Evolutionary conservation across 108 stramenopile species (phyloP).

Genomic region (Cyclostephanos invisitatus): DNA sequence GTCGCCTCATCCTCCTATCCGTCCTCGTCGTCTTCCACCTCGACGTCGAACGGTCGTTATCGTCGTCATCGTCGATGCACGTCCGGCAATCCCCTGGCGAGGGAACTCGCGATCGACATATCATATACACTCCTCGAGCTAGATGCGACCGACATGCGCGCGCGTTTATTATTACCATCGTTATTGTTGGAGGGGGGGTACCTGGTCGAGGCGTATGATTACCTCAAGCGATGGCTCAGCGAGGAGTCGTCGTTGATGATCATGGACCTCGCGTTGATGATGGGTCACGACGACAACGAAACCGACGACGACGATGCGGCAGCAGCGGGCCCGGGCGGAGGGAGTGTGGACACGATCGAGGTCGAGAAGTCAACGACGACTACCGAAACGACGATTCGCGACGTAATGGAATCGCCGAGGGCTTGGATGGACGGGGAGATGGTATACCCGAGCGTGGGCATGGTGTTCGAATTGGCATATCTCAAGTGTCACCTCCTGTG

Average conservation of each 20-base stretch:
- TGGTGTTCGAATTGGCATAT: conserved; percentile 51
- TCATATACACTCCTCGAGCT: conserved; percentile 23
- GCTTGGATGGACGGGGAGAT: conserved; percentile 48
- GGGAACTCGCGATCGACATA: conserved; percentile 34
- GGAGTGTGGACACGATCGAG: not conserved
- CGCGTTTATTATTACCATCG: conserved; percentile 30
- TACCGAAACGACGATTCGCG: not conserved
- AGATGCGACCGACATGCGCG: conserved; percentile 44
- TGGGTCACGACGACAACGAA: conserved; percentile 3
- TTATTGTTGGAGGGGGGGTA: conserved; percentile 32
- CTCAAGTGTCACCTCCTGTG: conserved; percentile 43
- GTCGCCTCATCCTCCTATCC: conserved; percentile 10
- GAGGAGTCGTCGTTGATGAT: conserved; percentile 28
- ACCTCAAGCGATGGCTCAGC: conserved; percentile 32
- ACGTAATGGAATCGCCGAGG: conserved; percentile 37
- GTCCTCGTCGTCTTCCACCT: too few relatives aligned
- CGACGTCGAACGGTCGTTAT: not conserved
- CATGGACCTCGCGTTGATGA: conserved; percentile 41
- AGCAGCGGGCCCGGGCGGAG: not conserved
- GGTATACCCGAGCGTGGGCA: conserved; percentile 48
- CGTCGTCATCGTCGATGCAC: not conserved
- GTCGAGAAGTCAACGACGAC: too few relatives aligned
- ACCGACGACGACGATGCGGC: not conserved
- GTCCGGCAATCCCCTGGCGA: conserved; percentile 32
- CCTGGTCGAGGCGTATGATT: conserved; percentile 42